Evolutionary conservation across 495 filamentous ascomycete genomes (phyloP).

Genomic region (Trichoderma orchidacearum): DNA sequence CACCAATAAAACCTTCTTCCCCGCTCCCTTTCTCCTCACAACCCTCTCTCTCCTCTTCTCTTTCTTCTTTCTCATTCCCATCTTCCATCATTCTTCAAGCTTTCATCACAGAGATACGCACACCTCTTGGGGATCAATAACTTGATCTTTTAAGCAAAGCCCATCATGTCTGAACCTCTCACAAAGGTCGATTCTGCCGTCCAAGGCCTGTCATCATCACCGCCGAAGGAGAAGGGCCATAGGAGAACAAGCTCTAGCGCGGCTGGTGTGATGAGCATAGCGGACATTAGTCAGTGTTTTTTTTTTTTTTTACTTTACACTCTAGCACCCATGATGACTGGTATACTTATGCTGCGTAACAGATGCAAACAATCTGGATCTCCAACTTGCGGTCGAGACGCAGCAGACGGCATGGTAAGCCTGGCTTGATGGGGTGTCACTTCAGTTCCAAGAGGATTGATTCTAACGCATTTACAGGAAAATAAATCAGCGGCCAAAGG

Average conservation of each 20-base stretch:
- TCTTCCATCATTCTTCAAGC: conserved; percentile 1
- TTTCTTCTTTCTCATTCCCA: not conserved
- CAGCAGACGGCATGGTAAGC: conserved; percentile 83
- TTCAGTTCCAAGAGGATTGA: no score
- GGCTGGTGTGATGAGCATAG: conserved; percentile 65
- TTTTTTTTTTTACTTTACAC: not conserved
- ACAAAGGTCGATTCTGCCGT: conserved; percentile 81
- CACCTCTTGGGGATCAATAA: conserved; percentile 2
- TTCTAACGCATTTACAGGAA: conserved; percentile 44
- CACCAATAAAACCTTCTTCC: not conserved
- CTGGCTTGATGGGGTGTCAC: no score
- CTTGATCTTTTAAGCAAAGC: not conserved
- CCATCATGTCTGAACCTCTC: conserved; percentile 51
- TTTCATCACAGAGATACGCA: conserved; percentile 3
- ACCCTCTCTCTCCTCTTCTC: not conserved
- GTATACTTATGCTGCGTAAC: conserved; percentile 6
- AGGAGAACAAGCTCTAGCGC: conserved; percentile 52
- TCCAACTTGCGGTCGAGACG: conserved; percentile 75
- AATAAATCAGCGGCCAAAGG: conserved; percentile 69
- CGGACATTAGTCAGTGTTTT: conserved; percentile 58
- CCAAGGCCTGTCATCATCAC: conserved; percentile 56
- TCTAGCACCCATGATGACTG: not conserved
- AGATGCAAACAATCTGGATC: conserved; percentile 64
- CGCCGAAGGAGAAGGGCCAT: conserved; percentile 50
- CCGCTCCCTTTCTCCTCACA: not conserved